A percentile compares a stretch with the other conserved stretches of the same genome.
Conservation (phyloP, 192 early-diverging fungal genomes). For the Coemansia sp. region DNA sequence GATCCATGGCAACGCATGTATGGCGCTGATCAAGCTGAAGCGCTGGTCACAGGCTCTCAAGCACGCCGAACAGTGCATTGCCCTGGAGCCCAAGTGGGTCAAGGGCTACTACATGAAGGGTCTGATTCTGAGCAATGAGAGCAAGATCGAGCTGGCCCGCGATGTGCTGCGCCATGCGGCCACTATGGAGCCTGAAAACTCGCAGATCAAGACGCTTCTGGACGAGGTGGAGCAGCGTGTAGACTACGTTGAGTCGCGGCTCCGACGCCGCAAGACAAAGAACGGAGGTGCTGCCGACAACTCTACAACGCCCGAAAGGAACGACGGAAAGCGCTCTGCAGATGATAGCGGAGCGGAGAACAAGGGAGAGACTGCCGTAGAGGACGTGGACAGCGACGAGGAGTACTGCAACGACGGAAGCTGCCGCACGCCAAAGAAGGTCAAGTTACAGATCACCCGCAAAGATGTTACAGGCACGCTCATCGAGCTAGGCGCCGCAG, state of each 20-base stretch:
- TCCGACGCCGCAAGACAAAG: slow-evolving; percentile 42
- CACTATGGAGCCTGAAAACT: slow-evolving; percentile 41
- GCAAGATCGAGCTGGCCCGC: slow-evolving; percentile 49
- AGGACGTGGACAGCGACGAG: slow-evolving; percentile 56
- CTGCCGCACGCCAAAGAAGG: slow-evolving; percentile 43
- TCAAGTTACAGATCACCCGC: slow-evolving; percentile 49
- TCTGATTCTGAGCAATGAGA: slow-evolving; percentile 46
- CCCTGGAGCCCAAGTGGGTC: slow-evolving; percentile 53
- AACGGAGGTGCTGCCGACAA: neutral
- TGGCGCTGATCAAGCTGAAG: slow-evolving; percentile 53
- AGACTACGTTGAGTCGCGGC: slow-evolving; percentile 50
- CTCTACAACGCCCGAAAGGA: neutral
- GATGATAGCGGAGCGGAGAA: slow-evolving; percentile 34
- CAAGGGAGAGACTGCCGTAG: slow-evolving; percentile 15
- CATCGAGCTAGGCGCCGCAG: slow-evolving; percentile 43
- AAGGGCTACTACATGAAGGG: slow-evolving; percentile 60
- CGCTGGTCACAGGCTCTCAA: slow-evolving; percentile 53
- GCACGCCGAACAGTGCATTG: slow-evolving; percentile 58
- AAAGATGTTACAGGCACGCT: slow-evolving; percentile 31
- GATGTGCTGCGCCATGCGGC: slow-evolving; percentile 37
- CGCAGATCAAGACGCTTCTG: slow-evolving; percentile 38
- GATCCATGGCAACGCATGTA: slow-evolving; percentile 54
- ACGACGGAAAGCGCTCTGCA: slow-evolving; percentile 3
- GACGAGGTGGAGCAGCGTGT: slow-evolving; percentile 49
- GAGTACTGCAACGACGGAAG: slow-evolving; percentile 49